Evolutionary conservation across 768 basidiomycete species (phyloP), one percentile per base, ranked within the genome.

Genomic region (Leccinum uliginosum): DNA sequence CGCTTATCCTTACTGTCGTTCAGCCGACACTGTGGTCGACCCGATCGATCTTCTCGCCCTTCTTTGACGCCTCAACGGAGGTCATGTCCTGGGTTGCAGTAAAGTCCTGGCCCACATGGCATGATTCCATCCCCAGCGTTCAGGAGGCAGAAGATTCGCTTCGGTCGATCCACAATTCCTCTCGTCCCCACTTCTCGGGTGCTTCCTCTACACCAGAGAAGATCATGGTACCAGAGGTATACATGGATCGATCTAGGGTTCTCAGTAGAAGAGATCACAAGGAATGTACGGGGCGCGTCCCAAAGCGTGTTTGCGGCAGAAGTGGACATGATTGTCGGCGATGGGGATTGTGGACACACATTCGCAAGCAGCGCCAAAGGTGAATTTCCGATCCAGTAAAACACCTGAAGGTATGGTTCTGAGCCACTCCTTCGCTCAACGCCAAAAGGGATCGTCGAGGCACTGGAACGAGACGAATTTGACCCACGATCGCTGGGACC

Each of bases 341-440:
- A 86, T 67, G 85, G 84, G 6, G 83, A 86, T 64, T 84, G 83
- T 50, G 83, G 85, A 9, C 71, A 79, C 38, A 85, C 83, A 7
- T 81, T 85, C 57, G 74, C 79, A 9, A 71, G 77, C 3, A 83
- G 84, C 10, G 76, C 76, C 7, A 67, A 57, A 69, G 35, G 35
- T 35, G 3, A 35, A 17, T 0, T 17, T 35, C 8, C 7, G 35
- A 34, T 6, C 14, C n/a, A n/a, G n/a, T n/a, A n/a, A n/a, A n/a
- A n/a, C n/a, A n/a, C n/a, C n/a, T n/a, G n/a, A n/a, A n/a, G n/a
- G n/a, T n/a, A n/a, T n/a, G n/a, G 7, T 35, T 35, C 35, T 17
- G 6, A 35, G 7, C 17, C 35, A 35, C 35, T 17, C 34, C 34
- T 34, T 34, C 5, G 14, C 34, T 6, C 15, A 34, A 35, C 3